A percentile compares a stretch with the other conserved stretches of the same genome.
Evolutionary conservation across 306 rosid genomes (phyloP).

Genomic region (Nissolia schottii): DNA sequence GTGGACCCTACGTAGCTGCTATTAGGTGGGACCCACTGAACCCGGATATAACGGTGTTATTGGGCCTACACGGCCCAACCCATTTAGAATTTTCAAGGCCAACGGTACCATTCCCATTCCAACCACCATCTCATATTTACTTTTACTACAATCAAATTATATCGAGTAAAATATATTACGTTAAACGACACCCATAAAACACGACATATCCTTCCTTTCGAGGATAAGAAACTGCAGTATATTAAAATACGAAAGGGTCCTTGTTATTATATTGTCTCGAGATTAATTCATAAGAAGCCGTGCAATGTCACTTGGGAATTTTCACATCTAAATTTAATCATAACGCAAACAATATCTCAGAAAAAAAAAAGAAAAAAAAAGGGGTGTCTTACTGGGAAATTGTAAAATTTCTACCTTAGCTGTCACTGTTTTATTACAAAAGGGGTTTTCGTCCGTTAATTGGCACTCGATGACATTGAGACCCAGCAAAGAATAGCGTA

Average conservation of each 20-base stretch:
- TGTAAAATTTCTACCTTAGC: background rate
- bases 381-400: background rate
- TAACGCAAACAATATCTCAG: background rate
- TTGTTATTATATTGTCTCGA: too few relatives aligned
- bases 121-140: too few relatives aligned
- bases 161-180: too few relatives aligned
- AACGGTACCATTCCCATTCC: conserved; percentile 25
- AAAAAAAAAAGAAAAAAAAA: background rate
- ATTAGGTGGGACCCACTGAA: conserved; percentile 3
- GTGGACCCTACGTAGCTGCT: background rate
- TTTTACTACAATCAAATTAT: too few relatives aligned
- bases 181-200: too few relatives aligned
- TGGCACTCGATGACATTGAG: background rate
- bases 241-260: too few relatives aligned
- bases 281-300: too few relatives aligned
- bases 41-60: conserved; percentile 32
- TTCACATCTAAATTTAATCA: background rate
- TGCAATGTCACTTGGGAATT: too few relatives aligned
- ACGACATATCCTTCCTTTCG: too few relatives aligned
- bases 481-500: conserved; percentile 1
- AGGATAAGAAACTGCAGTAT: too few relatives aligned
- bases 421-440: background rate
- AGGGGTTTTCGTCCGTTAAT: conserved; percentile 4
- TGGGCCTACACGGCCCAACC: conserved; percentile 11
- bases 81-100: background rate